These are phyloP conservation scores for Coprinellus micaceus DNA, from an alignment of 768 basidiomycete genomes.

Conservation along the genomic window DNA sequence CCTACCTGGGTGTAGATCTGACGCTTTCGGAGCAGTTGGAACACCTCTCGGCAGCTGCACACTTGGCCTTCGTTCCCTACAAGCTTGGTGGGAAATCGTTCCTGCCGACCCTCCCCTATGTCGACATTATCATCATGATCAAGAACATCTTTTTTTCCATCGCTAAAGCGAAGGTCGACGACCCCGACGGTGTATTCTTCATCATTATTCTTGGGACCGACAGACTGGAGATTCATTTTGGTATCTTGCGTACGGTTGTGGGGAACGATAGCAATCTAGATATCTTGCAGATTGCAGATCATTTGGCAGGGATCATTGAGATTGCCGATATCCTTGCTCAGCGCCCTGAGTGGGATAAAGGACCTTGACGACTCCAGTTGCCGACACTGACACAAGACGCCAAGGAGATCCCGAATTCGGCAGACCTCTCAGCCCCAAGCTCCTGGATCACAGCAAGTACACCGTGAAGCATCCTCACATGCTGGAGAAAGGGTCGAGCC, in stretches of 20 bases:
- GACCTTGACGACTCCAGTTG: slow-evolving; percentile 26
- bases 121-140: slow-evolving; percentile 33
- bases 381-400: slow-evolving; percentile 16
- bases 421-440: slow-evolving; percentile 29
- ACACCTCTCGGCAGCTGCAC: slow-evolving; percentile 30
- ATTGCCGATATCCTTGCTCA: slow-evolving; percentile 28
- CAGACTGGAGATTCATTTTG: slow-evolving; percentile 28
- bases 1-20: slow-evolving; percentile 26
- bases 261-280: slow-evolving; percentile 30
- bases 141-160: slow-evolving; percentile 38
- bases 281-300: slow-evolving; percentile 19
- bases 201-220: slow-evolving; percentile 34
- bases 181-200: slow-evolving; percentile 25
- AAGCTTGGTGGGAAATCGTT: slow-evolving; percentile 9
- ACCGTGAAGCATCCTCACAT: slow-evolving; percentile 23
- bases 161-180: slow-evolving; percentile 30
- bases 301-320: slow-evolving; percentile 26
- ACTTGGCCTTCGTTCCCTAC: slow-evolving; percentile 22
- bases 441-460: slow-evolving; percentile 19
- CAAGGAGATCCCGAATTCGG: slow-evolving; percentile 15
- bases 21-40: slow-evolving; percentile 29
- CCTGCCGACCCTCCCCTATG: slow-evolving; percentile 24
- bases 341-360: slow-evolving; percentile 34
- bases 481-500: slow-evolving; percentile 23
- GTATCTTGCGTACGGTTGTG: slow-evolving; percentile 26